A percentile compares a stretch with the other conserved stretches of the same genome.
Conservation (phyloP, 2,329 filamentous ascomycete species). For the Pseudovirgaria hyperparasitica region DNA sequence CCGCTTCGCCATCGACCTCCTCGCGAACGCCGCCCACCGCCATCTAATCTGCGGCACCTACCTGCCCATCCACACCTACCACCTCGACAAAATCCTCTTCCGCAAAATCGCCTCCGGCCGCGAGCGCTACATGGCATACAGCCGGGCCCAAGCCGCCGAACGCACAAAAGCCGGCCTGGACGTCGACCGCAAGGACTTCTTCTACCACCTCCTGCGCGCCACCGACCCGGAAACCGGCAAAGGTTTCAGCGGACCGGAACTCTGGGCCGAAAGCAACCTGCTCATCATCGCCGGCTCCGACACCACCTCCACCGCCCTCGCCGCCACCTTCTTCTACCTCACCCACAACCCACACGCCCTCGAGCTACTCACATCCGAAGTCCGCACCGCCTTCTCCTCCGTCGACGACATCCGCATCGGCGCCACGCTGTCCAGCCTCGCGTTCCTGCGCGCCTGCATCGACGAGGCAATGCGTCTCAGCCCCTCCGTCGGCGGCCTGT, state of each 20-base stretch:
- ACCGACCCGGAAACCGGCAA: slow-evolving; percentile 33
- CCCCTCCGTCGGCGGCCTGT: slow-evolving; percentile 24
- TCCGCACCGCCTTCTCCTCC: slow-evolving; percentile 18
- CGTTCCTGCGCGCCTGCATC: slow-evolving; percentile 25
- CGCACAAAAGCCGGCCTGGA: slow-evolving; percentile 26
- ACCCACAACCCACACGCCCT: slow-evolving; percentile 24
- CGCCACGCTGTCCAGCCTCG: slow-evolving; percentile 17
- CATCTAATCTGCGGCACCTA: slow-evolving; percentile 33
- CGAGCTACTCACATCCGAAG: slow-evolving; percentile 19
- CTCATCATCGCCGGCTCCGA: slow-evolving; percentile 37
- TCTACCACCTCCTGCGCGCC: slow-evolving; percentile 34
- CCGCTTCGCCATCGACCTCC: slow-evolving; percentile 28
- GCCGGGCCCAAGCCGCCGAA: slow-evolving; percentile 29
- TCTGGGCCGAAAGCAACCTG: slow-evolving; percentile 37
- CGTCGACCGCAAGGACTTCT: slow-evolving; percentile 33
- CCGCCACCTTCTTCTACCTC: slow-evolving; percentile 32
- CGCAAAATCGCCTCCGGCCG: slow-evolving; percentile 29
- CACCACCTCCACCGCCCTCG: slow-evolving; percentile 30
- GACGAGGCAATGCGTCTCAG: slow-evolving; percentile 29
- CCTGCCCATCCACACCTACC: slow-evolving; percentile 29
- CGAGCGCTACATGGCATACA: slow-evolving; percentile 30
- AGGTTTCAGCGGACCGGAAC: slow-evolving; percentile 31
- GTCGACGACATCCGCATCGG: slow-evolving; percentile 26
- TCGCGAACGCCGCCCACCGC: slow-evolving; percentile 31
- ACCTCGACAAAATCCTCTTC: slow-evolving; percentile 31